Base-by-base conservation (phyloP, 305 asterid species). In the Caryopteris hybrid region DNA sequence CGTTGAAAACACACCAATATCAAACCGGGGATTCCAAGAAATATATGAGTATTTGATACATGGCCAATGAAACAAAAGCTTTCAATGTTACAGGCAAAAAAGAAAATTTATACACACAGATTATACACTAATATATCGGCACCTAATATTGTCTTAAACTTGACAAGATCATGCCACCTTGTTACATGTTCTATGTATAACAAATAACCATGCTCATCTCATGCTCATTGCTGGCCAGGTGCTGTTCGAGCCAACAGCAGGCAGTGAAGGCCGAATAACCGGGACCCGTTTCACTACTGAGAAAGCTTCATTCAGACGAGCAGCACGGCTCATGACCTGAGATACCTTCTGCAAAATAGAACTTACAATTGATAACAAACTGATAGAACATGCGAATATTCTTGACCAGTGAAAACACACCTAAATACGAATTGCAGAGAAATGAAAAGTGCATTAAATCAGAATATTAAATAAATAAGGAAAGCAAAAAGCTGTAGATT, bases 261-360 rank as follows among this genome's bases (percentile, higher is more conserved):
- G 96, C 71, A 87, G 71, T 31, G 90, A 76, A 27, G 96, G 91
- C 27, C 96, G 86, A 56, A 94, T 81, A 61, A 86, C 81, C 0
- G 99, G 99, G 29, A 87, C 92, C 54, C 94, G 82, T 85, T 87
- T 94, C 80, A 86, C 97, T 21, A 86, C 79, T 1, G 95, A 87
- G 86, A 94, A 91, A 38, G 97, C 95, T 79, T 94, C 96, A n/a
- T 91, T 91, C 61, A 91, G 84, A 74, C 96, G 96, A 73, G 90
- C 95, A 66, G 96, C 96, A 34, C 88, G 85, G 84, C 84, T 84
- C 90, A 88, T 88, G 74, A 87, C 92, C 94, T 88, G 97, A 74
- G 96, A 85, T 63, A 79, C 81, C 85, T 85, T 93, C 97, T 87
- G 98, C 85, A 74, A 52, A 61, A 61, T 38, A 69, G 73, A 65